phyloP scores from a whole-genome alignment of 1,284 basidiomycete genomes.

The Heterobasidion parviporum region DNA sequence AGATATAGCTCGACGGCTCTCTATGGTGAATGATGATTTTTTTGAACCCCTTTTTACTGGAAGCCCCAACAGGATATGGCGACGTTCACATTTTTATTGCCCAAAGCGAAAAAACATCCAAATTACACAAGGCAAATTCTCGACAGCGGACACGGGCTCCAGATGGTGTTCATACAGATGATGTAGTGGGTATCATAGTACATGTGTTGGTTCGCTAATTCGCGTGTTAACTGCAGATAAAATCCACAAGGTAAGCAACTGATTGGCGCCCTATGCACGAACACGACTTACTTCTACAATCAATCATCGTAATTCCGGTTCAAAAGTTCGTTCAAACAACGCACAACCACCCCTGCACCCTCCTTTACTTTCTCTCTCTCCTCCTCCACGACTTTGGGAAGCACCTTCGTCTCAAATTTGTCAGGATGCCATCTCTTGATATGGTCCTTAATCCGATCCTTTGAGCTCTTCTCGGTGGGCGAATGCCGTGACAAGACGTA shows the following conservation, averaged over 20 bases:
- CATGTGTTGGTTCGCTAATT: constrained; percentile 11
- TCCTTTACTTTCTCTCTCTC: constrained; percentile 34
- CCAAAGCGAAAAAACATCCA: not conserved
- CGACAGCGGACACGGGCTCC: constrained; percentile 1
- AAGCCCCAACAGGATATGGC: not conserved
- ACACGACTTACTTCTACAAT: constrained; percentile 14
- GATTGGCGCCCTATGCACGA: not conserved
- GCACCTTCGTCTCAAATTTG: constrained; percentile 31
- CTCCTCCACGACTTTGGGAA: constrained; percentile 33
- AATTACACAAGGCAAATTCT: not conserved
- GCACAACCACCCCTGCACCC: constrained; percentile 35
- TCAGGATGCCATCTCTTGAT: constrained; percentile 41
- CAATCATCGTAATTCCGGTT: constrained; percentile 38
- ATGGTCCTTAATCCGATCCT: constrained; percentile 55
- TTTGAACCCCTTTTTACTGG: not conserved
- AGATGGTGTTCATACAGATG: constrained; percentile 25
- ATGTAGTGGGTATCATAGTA: constrained; percentile 18
- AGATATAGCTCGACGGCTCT: not conserved
- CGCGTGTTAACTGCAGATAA: constrained; percentile 9
- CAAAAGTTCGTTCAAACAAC: constrained; percentile 54
- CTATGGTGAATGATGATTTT: not conserved
- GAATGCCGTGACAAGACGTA: constrained; percentile 52
- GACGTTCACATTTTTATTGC: not conserved
- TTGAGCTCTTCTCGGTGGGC: constrained; percentile 38
- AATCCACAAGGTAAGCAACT: not conserved